Conservation (phyloP, 257 asterid species). For the Prunella vulgaris region DNA sequence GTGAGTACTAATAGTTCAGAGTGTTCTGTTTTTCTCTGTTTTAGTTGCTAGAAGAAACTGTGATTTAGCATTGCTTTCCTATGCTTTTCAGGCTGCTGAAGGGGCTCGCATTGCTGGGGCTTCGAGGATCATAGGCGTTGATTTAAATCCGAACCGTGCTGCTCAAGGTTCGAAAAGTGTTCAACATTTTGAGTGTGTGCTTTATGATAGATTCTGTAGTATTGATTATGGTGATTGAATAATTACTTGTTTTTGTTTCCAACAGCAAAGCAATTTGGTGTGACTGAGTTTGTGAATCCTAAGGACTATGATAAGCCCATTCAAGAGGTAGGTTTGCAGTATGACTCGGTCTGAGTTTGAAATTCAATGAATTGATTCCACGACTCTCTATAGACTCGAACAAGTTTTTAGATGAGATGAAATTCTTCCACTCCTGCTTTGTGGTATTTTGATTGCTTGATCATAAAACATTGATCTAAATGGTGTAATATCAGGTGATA, state of each 20-base stretch:
- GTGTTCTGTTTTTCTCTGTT: not conserved
- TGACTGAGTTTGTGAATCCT: constrained; percentile 74
- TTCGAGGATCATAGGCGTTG: constrained; percentile 72
- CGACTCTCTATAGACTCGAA: too few species aligned
- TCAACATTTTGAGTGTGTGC: not conserved
- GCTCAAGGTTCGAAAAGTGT: constrained; percentile 26
- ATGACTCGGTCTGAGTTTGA: too few species aligned
- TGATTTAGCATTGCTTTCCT: not conserved
- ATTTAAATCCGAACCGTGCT: constrained; percentile 48
- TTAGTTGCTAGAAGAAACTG: not conserved
- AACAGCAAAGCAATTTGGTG: constrained; percentile 79
- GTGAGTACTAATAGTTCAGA: constrained; percentile 35
- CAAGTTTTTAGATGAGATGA: too few species aligned
- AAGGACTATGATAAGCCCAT: constrained; percentile 74
- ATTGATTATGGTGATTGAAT: not conserved
- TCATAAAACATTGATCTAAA: not conserved
- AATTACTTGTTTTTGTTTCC: not conserved
- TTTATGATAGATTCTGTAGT: not conserved
- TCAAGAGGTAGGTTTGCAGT: constrained; percentile 43
- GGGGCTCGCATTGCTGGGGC: constrained; percentile 86
- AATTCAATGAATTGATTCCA: too few species aligned
- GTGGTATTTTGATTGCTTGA: too few species aligned
- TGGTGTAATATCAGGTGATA: constrained; percentile 40
- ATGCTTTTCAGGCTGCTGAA: constrained; percentile 73
- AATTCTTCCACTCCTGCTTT: too few species aligned